Percentiles rank a stretch among this genome's conserved stretches.
These are phyloP conservation scores for Marchantia polymorpha DNA, from an alignment of 225 moss, liverwort and hornwort genomes.

Conservation along the genomic window DNA sequence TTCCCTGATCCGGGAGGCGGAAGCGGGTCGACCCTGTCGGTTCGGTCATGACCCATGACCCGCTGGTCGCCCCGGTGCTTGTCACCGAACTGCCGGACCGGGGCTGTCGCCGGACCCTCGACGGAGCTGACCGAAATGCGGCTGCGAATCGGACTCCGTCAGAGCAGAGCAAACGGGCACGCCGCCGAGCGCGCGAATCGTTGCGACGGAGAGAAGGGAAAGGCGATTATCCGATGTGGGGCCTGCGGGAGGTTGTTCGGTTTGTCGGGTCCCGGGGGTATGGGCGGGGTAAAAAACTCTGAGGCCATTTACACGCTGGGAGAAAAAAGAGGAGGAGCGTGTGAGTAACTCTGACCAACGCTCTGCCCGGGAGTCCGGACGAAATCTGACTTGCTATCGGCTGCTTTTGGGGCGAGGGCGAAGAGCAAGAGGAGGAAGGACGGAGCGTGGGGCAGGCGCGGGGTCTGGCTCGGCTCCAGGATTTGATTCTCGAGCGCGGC, in stretches of 20 bases:
- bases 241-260: too few species aligned
- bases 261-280: too few species aligned
- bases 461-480: background rate
- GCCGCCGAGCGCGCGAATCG: constrained; percentile 12
- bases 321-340: too few species aligned
- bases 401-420: background rate
- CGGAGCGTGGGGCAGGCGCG: background rate
- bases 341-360: background rate
- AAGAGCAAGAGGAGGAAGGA: background rate
- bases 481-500: background rate
- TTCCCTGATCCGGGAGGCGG: background rate
- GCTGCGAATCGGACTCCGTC: background rate
- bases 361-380: background rate
- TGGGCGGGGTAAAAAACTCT: too few species aligned
- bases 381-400: background rate
- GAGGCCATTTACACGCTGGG: too few species aligned
- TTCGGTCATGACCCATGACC: background rate
- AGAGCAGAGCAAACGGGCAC: constrained; percentile 8
- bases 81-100: background rate
- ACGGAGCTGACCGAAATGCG: too few species aligned
- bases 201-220: constrained; percentile 7
- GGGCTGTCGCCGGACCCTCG: too few species aligned
- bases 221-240: too few species aligned
- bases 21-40: background rate
- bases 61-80: background rate